Percentiles rank a stretch among this genome's conserved stretches.
These are phyloP conservation scores for Neoboletus brunneissimus DNA, from an alignment of 768 basidiomycete genomes.

Conservation along the genomic window DNA sequence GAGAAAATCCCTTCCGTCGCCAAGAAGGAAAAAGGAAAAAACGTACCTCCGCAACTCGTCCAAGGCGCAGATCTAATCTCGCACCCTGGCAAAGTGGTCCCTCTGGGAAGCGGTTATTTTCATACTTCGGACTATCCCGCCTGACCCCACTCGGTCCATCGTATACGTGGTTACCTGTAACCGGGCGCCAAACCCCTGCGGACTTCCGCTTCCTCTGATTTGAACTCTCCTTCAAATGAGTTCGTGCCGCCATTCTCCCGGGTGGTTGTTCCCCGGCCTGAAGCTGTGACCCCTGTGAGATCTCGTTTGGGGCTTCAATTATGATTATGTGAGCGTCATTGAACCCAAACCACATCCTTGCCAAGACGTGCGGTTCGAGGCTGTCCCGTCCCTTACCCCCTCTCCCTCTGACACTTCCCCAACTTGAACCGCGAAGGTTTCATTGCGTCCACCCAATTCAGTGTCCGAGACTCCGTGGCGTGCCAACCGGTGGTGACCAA, in stretches of 20 bases:
- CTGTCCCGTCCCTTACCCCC: neutral
- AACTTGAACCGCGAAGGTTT: conserved; percentile 31
- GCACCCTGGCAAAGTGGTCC: neutral
- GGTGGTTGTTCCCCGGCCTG: conserved; percentile 1
- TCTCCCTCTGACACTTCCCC: neutral
- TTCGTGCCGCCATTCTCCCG: conserved; percentile 15
- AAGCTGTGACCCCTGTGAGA: conserved; percentile 10
- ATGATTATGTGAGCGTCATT: conserved; percentile 3
- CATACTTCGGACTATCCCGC: conserved; percentile 22
- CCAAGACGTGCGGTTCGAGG: conserved; percentile 10
- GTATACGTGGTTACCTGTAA: conserved; percentile 7
- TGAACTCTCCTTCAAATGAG: conserved; percentile 18
- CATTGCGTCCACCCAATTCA: conserved; percentile 17
- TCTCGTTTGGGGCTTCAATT: neutral
- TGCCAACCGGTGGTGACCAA: neutral
- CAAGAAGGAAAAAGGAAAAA: neutral
- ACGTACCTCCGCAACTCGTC: neutral
- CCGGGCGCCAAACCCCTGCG: conserved; percentile 19
- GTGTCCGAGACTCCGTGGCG: conserved; percentile 34
- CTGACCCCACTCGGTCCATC: neutral
- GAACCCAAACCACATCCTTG: conserved; percentile 6
- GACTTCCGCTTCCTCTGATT: conserved; percentile 30
- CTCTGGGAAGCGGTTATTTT: conserved; percentile 27
- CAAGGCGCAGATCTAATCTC: conserved; percentile 26
- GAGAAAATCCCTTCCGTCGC: neutral